Evolutionary conservation across 1,284 basidiomycete species (phyloP), one percentile per base, ranked within the genome.

Genomic region (Ustilago bromivora): DNA sequence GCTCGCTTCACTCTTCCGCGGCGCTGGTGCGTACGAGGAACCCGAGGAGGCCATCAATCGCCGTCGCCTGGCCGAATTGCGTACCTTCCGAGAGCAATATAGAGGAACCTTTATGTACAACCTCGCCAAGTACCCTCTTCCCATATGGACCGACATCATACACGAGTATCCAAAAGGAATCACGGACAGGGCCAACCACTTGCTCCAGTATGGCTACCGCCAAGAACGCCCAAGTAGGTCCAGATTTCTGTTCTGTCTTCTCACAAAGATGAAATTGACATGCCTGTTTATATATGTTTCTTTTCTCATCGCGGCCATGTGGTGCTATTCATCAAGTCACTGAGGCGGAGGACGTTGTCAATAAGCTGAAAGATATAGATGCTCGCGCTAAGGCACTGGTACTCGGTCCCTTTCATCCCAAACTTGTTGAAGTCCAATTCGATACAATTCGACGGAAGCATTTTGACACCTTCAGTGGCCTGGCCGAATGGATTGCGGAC

Each of bases 21-120:
- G n/a, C 31, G 41, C 34, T 13, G 13, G n/a, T 10, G 66, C 60
- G 1, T 8, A 32, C 19, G 60, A 68, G 35, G 60, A 61, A 28
- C 66, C 66, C 4, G 38, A 34, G 9, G 66, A 68, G 15, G 66
- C 38, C 5, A 12, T 12, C 19, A 3, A 31, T 31, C 66, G 60
- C 36, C 38, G 15, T 28, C 11, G 10, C 3, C 5, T 5, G 1
- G 10, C 23, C 1, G 8, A 12, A 5, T 46, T 60, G 4, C 28
- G 7, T 13, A 28, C 8, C 1, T 53, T 60, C 52, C 34, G 53
- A 23, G n/a, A 32, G 1, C 38, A 40, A 1, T 67, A 67, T 51
- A 38, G 23, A 9, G 1, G 6, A 28, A 17, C 9, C 0, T 54
- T 51, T 32, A 17, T 47, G 38, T n/a, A 52, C 36, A 10, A 17